Conservation (phyloP, 2,329 filamentous ascomycete genomes). For the Pseudocercospora fijiensis region DNA sequence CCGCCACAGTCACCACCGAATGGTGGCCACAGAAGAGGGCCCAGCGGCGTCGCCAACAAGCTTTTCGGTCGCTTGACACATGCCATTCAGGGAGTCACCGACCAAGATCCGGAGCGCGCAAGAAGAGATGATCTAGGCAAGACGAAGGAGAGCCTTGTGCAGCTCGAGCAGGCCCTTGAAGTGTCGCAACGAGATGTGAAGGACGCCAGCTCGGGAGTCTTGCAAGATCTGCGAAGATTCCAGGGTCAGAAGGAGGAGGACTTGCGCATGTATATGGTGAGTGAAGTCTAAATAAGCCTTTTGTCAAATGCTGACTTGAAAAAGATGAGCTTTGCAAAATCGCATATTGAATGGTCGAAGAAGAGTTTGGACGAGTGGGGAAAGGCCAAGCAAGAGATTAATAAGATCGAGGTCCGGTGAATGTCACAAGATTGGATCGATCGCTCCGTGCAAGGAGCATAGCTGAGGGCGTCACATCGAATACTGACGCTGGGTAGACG, state of each 20-base stretch:
- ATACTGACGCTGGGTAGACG: too few species aligned
- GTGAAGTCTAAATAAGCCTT: slow-evolving; percentile 37
- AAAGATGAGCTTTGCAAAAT: slow-evolving; percentile 86
- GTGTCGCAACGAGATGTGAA: slow-evolving; percentile 89
- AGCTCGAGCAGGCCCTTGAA: slow-evolving; percentile 87
- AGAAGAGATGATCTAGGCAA: slow-evolving; percentile 92
- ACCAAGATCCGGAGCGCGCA: slow-evolving; percentile 91
- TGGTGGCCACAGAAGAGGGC: slow-evolving; percentile 68
- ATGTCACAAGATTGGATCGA: not conserved
- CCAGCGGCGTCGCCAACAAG: slow-evolving; percentile 84
- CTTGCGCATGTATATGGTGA: slow-evolving; percentile 89
- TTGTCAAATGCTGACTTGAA: not conserved
- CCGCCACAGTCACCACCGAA: slow-evolving; percentile 32
- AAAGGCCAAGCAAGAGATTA: slow-evolving; percentile 80
- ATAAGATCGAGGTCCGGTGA: slow-evolving; percentile 67
- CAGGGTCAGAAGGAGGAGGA: slow-evolving; percentile 96
- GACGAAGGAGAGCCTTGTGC: slow-evolving; percentile 79
- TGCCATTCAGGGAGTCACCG: slow-evolving; percentile 92
- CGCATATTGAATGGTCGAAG: slow-evolving; percentile 90
- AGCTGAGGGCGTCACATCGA: too few species aligned
- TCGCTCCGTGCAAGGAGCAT: too few species aligned
- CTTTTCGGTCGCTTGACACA: slow-evolving; percentile 95
- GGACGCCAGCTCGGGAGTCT: slow-evolving; percentile 82
- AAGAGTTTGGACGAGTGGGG: slow-evolving; percentile 91
- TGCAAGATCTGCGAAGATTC: slow-evolving; percentile 89